These are phyloP conservation scores for Hyaloscypha variabilis DNA, from an alignment of 495 filamentous ascomycete genomes.

Conservation along the genomic window DNA sequence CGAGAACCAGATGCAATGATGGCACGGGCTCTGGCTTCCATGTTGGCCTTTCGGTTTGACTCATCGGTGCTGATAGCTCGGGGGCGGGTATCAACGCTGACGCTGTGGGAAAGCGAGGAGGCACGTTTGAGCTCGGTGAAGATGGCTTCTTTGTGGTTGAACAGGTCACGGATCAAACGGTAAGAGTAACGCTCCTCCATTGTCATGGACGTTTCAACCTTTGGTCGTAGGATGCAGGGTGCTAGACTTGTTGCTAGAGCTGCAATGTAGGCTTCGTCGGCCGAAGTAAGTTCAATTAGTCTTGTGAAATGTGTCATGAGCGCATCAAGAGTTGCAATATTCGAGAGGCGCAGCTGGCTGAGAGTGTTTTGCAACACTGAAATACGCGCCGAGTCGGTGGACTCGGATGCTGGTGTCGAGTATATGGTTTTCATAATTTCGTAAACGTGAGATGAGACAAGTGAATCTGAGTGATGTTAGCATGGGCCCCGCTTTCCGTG, in stretches of 20 bases:
- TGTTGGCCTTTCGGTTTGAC: slow-evolving; percentile 88
- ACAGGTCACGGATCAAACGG: slow-evolving; percentile 90
- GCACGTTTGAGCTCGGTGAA: slow-evolving; percentile 96
- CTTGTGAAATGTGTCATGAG: slow-evolving; percentile 98
- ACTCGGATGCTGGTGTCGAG: slow-evolving; percentile 75
- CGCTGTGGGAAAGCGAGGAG: slow-evolving; percentile 63
- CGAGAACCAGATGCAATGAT: slow-evolving; percentile 64
- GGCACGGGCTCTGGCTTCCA: slow-evolving; percentile 88
- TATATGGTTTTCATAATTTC: slow-evolving; percentile 99
- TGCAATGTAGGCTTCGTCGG: slow-evolving; percentile 83
- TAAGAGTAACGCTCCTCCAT: slow-evolving; percentile 95
- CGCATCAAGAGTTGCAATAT: slow-evolving; percentile 97
- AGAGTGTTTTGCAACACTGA: slow-evolving; percentile 95
- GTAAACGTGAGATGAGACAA: slow-evolving; percentile 97
- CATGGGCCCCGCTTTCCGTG: not conserved
- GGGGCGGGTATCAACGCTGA: slow-evolving; percentile 46
- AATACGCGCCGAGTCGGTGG: slow-evolving; percentile 69
- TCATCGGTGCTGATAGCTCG: slow-evolving; percentile 95
- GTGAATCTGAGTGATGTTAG: slow-evolving; percentile 66
- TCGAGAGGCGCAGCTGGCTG: slow-evolving; percentile 91
- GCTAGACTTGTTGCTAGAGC: slow-evolving; percentile 78
- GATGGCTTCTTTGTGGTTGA: slow-evolving; percentile 90
- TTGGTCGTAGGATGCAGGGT: slow-evolving; percentile 86
- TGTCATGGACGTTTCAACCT: slow-evolving; percentile 81
- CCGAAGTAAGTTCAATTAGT: slow-evolving; percentile 93